A percentile compares a stretch with the other conserved stretches of the same genome.
Evolutionary conservation across 225 moss, liverwort and hornwort genomes (phyloP).

Genomic region (Pseudisothecium myosuroides): DNA sequence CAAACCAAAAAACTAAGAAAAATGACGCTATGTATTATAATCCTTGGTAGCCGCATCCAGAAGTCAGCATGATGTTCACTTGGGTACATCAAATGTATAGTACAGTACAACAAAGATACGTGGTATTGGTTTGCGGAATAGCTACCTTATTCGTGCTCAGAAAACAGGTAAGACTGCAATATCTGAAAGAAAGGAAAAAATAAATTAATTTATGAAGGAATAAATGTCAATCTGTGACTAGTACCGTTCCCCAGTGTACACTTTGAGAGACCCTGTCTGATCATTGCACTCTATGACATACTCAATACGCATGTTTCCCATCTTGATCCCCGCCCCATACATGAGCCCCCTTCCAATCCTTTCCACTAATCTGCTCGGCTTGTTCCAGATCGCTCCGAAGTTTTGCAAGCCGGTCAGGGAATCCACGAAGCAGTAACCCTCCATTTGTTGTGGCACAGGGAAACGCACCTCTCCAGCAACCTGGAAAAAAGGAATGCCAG

Average conservation of each 20-base stretch:
- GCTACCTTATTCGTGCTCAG: not conserved
- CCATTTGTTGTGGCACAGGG: slow-evolving; percentile 38
- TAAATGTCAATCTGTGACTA: not conserved
- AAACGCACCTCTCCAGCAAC: slow-evolving; percentile 53
- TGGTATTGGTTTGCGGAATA: too few species aligned
- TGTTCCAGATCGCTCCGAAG: slow-evolving; percentile 12
- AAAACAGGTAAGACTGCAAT: not conserved
- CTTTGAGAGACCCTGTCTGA: slow-evolving; percentile 43
- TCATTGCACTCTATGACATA: slow-evolving; percentile 42
- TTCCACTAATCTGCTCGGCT: slow-evolving; percentile 4
- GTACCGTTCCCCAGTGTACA: slow-evolving; percentile 50
- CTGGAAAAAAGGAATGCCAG: not conserved
- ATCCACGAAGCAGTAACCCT: slow-evolving; percentile 44
- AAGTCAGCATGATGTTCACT: too few species aligned
- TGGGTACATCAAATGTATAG: not conserved
- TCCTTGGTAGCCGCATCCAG: too few species aligned
- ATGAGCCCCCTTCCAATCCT: slow-evolving; percentile 41
- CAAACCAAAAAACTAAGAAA: not conserved
- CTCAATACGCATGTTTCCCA: slow-evolving; percentile 41
- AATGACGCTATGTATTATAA: not conserved
- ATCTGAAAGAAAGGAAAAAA: not conserved
- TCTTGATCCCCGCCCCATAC: slow-evolving; percentile 49
- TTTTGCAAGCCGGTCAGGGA: slow-evolving; percentile 30
- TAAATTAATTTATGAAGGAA: not conserved
- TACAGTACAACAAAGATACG: not conserved